Percentiles rank a stretch among this genome's conserved stretches.
Conservation (phyloP, 1,284 basidiomycete genomes). For the Sparassis latifolia region DNA sequence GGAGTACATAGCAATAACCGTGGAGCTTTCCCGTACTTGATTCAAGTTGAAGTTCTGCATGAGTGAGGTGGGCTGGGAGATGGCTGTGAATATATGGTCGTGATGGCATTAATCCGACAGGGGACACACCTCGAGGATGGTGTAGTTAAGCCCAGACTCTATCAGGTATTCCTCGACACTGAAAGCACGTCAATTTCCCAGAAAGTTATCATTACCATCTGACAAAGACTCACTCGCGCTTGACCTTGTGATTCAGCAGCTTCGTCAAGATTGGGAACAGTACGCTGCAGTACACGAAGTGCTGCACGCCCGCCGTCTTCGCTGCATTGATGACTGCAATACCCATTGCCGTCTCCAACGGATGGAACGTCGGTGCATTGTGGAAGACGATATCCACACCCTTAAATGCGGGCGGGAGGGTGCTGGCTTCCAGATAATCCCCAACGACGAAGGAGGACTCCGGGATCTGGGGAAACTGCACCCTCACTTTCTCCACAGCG, state of each 20-base stretch:
- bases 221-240: no score
- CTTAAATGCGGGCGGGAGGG: slow-evolving; percentile 21
- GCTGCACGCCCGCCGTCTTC: slow-evolving; percentile 27
- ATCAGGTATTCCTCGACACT: no score
- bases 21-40: slow-evolving; percentile 8
- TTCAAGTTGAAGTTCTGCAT: slow-evolving; percentile 28
- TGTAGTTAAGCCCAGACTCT: no score
- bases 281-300: slow-evolving; percentile 34
- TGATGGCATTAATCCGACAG: neutral
- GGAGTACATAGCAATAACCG: slow-evolving; percentile 17
- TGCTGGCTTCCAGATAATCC: slow-evolving; percentile 24
- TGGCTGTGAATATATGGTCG: no score
- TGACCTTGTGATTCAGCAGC: slow-evolving; percentile 27
- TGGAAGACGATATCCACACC: slow-evolving; percentile 25
- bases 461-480: slow-evolving; percentile 11
- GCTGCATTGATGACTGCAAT: slow-evolving; percentile 33
- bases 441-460: slow-evolving; percentile 20
- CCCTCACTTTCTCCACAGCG: slow-evolving; percentile 13
- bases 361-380: slow-evolving; percentile 24
- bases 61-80: slow-evolving; percentile 27
- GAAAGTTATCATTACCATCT: no score
- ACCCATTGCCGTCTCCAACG: slow-evolving; percentile 28
- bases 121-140: slow-evolving; percentile 26
- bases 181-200: no score
- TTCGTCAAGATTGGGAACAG: slow-evolving; percentile 26